Conservation (phyloP, 192 early-diverging fungal species). For the Gaertneriomyces semiglobifer region DNA sequence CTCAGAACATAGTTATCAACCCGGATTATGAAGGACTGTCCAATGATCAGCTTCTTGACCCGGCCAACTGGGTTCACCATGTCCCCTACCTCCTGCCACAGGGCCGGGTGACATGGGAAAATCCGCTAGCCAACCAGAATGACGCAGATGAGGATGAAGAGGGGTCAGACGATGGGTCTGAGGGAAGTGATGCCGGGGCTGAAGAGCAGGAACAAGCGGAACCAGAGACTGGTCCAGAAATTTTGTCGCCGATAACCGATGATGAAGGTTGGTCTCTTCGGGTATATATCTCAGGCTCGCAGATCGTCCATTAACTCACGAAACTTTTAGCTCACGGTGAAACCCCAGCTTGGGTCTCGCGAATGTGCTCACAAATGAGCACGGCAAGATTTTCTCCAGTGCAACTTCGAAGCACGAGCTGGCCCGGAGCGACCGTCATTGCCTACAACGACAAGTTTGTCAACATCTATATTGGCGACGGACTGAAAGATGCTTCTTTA, state of each 20-base stretch:
- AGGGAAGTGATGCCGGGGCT: conserved; percentile 31
- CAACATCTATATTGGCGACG: conserved; percentile 62
- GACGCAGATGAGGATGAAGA: conserved; percentile 38
- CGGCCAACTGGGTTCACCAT: conserved; percentile 62
- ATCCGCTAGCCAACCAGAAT: conserved; percentile 41
- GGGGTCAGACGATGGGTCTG: conserved; percentile 22
- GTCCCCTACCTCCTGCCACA: conserved; percentile 62
- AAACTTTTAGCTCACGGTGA: conserved; percentile 36
- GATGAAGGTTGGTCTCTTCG: conserved; percentile 43
- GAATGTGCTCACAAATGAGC: conserved; percentile 41
- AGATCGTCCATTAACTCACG: not conserved
- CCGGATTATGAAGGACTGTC: conserved; percentile 52
- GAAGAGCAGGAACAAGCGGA: conserved; percentile 32
- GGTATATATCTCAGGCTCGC: not conserved
- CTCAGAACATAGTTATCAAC: conserved; percentile 53
- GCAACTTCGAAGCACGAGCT: conserved; percentile 47
- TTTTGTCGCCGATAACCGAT: conserved; percentile 38
- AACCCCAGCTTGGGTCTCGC: conserved; percentile 48
- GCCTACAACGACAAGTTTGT: conserved; percentile 65
- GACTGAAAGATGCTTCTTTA: conserved; percentile 40
- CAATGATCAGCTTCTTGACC: conserved; percentile 44
- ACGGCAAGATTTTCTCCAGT: conserved; percentile 56
- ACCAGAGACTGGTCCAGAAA: conserved; percentile 51
- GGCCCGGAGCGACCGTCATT: conserved; percentile 54
- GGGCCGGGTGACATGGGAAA: conserved; percentile 55